These are phyloP conservation scores for Stereocaulon alpinum DNA, from an alignment of 495 filamentous ascomycete species.

Conservation along the genomic window DNA sequence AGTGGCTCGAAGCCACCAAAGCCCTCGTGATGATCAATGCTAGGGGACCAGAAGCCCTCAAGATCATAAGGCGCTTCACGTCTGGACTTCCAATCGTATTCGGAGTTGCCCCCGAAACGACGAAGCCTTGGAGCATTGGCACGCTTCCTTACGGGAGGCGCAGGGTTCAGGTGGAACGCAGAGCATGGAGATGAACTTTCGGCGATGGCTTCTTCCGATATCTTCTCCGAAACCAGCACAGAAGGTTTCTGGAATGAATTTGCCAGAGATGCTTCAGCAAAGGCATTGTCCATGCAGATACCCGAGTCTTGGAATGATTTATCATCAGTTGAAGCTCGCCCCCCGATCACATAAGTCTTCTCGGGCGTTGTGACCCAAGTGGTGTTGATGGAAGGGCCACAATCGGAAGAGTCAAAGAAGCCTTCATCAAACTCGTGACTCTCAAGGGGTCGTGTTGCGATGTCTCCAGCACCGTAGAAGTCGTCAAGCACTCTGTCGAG, in stretches of 20 bases:
- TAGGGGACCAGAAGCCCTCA: background rate
- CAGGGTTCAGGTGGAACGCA: background rate
- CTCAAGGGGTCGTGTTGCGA: background rate
- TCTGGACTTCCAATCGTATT: background rate
- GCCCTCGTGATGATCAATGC: background rate
- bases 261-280: background rate
- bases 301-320: slow-evolving; percentile 2
- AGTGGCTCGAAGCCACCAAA: background rate
- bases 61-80: background rate
- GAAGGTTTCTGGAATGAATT: background rate
- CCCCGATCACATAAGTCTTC: background rate
- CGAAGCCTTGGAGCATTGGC: background rate
- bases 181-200: background rate
- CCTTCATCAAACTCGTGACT: background rate
- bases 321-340: background rate
- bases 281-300: background rate
- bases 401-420: background rate
- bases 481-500: background rate
- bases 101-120: background rate
- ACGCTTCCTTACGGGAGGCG: background rate
- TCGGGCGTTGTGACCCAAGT: background rate
- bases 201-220: background rate
- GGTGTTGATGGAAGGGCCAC: background rate
- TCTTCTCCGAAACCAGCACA: background rate
- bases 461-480: background rate